Base-by-base conservation (phyloP, 2,329 filamentous ascomycete species). In the Alternaria sp. region DNA sequence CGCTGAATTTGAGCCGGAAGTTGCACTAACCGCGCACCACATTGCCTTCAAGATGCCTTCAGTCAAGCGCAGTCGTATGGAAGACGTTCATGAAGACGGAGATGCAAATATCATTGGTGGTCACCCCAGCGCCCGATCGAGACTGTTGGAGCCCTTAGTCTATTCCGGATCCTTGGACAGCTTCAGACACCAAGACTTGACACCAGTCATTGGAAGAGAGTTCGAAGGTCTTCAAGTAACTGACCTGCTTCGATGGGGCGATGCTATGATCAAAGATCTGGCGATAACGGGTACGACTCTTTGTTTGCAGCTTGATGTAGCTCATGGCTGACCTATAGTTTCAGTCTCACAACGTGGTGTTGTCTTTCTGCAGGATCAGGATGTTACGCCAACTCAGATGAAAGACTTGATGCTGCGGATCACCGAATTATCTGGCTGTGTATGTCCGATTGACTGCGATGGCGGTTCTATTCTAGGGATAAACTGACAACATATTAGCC, bases 291-390 rank as follows among this genome's bases (percentile, higher is more conserved):
- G 89, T 91, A 80, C 28, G 62, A 52, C 40, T 21, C 32, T 17
- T 9, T 17, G 15, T 53, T 13, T 36, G 28, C n/a, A 44, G 13
- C 11, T 15, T 10, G 15, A 40, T 12, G 6, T 12, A 49, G 15
- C 9, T 55, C 15, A 19, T 23, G 36, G 26, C 58, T 47, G 44
- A 57, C 28, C 21, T 21, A 36, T 52, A 15, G 13, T 52, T 11
- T 13, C 54, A 90, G 89, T 92, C 67, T 91, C 89, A 1, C 86
- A 88, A 63, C 86, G 90, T 0, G 89, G 89, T 10, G 90, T 92
- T 4, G 89, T 91, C 30, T 91, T 91, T 81, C 90, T 92, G 80
- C 86, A 89, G 19, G 84, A 86, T 28, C 90, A 92, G 67, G 80
- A 70, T 62, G 72, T 75, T 9, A 88, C 69, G 82, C 85, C 72